Conservation (phyloP, 2,329 filamentous ascomycete species). For the Aureobasidium melanogenum region DNA sequence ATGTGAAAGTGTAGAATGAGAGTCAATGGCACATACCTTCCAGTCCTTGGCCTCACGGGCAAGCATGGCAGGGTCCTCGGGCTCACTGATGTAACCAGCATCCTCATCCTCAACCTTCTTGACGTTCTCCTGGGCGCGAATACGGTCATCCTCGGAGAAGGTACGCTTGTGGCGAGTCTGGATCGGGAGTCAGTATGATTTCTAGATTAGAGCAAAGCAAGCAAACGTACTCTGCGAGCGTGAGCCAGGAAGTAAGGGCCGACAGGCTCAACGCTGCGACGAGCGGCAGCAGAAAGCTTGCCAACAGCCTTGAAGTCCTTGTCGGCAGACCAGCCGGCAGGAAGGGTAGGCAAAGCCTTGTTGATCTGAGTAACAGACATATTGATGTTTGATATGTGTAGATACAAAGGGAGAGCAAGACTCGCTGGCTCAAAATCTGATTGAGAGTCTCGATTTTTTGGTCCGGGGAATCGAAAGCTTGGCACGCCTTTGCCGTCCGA, state of each 20-base stretch:
- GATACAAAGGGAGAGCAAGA: neutral
- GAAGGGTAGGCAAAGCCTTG: slow-evolving; percentile 64
- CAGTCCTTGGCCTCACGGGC: slow-evolving; percentile 95
- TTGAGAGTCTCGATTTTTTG: slow-evolving; percentile 8
- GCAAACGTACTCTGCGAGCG: slow-evolving; percentile 60
- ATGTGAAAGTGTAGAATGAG: neutral
- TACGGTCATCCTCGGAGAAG: slow-evolving; percentile 96
- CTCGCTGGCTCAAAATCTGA: neutral
- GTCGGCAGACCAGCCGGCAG: slow-evolving; percentile 73
- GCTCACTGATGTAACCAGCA: slow-evolving; percentile 82
- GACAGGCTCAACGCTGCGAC: slow-evolving; percentile 89
- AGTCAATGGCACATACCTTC: slow-evolving; percentile 58
- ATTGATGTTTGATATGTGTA: slow-evolving; percentile 12
- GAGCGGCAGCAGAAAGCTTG: slow-evolving; percentile 64
- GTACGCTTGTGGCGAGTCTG: slow-evolving; percentile 81
- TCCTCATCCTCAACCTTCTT: slow-evolving; percentile 94
- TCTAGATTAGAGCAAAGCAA: slow-evolving; percentile 24
- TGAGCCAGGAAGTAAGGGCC: slow-evolving; percentile 97
- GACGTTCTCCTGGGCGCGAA: slow-evolving; percentile 87
- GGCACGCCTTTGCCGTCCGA: neutral
- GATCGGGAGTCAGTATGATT: neutral
- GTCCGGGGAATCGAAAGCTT: neutral
- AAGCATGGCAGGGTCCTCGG: slow-evolving; percentile 87
- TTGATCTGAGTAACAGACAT: slow-evolving; percentile 61
- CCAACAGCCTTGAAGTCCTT: slow-evolving; percentile 87